Base-by-base conservation (phyloP, 352 stramenopile genomes). In the Pythium monospermum region DNA sequence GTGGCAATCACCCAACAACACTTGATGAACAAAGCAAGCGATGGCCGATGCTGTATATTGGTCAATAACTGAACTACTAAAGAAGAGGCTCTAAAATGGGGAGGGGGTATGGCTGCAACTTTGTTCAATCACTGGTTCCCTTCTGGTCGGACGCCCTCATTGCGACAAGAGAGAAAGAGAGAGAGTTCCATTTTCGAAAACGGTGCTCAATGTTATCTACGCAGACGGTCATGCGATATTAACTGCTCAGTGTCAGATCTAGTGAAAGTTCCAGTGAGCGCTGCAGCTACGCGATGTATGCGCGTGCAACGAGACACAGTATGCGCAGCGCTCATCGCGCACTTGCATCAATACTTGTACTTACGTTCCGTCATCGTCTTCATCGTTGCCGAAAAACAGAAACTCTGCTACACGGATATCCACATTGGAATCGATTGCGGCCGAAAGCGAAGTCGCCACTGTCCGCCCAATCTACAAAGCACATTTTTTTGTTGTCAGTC, bases 351-450 rank as follows among this genome's bases (percentile, higher is more conserved):
- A 38, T 8, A 38, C 25, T 50, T 23, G 23, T 49, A 68, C 78
- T 57, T 86, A 89, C 78, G 78, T 89, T 54, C 78, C 78, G 64
- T 89, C 78, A 61, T 89, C 78, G 59, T 89, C 78, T 61, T 89
- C 75, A 30, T 69, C 73, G 61, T 89, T 76, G 54, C 69, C 56
- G 57, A 89, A 89, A 69, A 76, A 89, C 53, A 89, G 64, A 49
- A 77, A 89, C 60, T 83, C 67, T 33, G 73, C 66, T 53, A 68
- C 68, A 59, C 82, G 76, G 56, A 87, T 85, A 40, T 63, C 61
- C 33, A 80, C 48, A 10, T 70, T 65, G 8, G 73, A 76, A 64
- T 87, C 73, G 44, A 87, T 50, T 40, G 66, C 66, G 22, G 71
- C 70, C 6, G 70, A 58, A 31, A 89, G 19, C 27, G 73, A 59